Base-by-base conservation (phyloP, 768 basidiomycete genomes). In the Polyporus arcularius region DNA sequence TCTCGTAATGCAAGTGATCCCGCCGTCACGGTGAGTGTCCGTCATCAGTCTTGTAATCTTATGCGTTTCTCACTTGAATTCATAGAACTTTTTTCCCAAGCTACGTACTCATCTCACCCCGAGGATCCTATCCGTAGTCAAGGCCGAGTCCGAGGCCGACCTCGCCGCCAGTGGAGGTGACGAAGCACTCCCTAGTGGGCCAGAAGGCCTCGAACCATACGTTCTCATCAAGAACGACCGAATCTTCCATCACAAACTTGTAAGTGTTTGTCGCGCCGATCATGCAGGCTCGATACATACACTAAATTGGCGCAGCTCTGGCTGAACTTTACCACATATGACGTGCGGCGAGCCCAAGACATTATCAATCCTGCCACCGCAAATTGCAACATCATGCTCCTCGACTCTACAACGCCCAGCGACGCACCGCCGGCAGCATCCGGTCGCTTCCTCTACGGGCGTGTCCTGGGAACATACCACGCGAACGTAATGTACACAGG, bases 301-400 rank as follows among this genome's bases (percentile, higher is more conserved):
- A 26, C 21, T 26, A 26, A 26, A 26, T 2, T 1, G 1, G 21
- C 2, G 21, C 21, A 26, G 21, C 21, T 26, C 21, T 26, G 35
- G 35, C 35, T 79, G 52, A 75, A 78, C 56, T 78, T 76, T 63
- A 79, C 79, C 0, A 77, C 76, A 0, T 81, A 80, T 63, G 77
- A 82, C 63, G 49, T 77, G 26, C 71, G 75, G 16, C 67, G 74
- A 0, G 71, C 64, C 3, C 77, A 80, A 56, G 80, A 83, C 57
- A 62, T 71, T 0, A 64, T 82, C 53, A 80, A 80, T 49, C 73
- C 75, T 8, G 49, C 65, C 0, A 77, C 69, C 0, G 76, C 69
- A 0, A 70, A 78, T 15, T 41, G 69, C 1, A 67, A 79, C 35
- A 52, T 83, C 39, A 69, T 74, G 65, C 39, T 68, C 0, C 63